Conservation (phyloP, 2,329 filamentous ascomycete genomes). For the Neonectria punicea region DNA sequence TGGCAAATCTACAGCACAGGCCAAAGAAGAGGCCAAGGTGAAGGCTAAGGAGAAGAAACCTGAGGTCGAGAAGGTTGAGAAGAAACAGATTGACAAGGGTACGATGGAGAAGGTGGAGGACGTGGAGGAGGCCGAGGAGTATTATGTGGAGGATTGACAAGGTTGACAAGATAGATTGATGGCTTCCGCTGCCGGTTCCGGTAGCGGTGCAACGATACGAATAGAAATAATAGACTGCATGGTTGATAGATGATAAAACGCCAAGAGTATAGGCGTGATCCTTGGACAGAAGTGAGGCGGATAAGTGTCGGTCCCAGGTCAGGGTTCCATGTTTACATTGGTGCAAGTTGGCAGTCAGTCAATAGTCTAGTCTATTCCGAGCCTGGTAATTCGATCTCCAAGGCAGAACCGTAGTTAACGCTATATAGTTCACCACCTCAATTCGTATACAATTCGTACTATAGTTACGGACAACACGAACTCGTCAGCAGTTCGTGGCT, state of each 20-base stretch:
- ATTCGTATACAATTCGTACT: no score
- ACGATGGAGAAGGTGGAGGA: not conserved
- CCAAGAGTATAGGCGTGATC: not conserved
- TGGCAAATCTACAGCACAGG: no score
- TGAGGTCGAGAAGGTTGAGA: no score
- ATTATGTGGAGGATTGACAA: not conserved
- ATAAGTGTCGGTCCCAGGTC: not conserved
- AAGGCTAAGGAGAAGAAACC: not conserved
- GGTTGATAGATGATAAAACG: not conserved
- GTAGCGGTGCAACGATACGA: not conserved
- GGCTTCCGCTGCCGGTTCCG: not conserved
- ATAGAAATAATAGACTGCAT: not conserved
- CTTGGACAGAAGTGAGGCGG: not conserved
- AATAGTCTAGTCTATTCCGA: slow-evolving; percentile 2
- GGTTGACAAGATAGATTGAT: not conserved
- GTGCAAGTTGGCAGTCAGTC: slow-evolving; percentile 2
- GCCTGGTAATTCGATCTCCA: not conserved
- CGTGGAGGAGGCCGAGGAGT: not conserved
- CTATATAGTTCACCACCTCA: not conserved
- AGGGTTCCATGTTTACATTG: not conserved
- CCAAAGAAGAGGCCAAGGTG: not conserved
- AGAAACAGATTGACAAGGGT: not conserved
- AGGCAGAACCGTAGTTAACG: not conserved
- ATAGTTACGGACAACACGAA: not conserved
- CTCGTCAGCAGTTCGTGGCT: not conserved